Percentiles rank a stretch among this genome's conserved stretches.
phyloP scores from a whole-genome alignment of 2,329 filamentous ascomycete genomes.

The Aspergillus pseudotamarii region DNA sequence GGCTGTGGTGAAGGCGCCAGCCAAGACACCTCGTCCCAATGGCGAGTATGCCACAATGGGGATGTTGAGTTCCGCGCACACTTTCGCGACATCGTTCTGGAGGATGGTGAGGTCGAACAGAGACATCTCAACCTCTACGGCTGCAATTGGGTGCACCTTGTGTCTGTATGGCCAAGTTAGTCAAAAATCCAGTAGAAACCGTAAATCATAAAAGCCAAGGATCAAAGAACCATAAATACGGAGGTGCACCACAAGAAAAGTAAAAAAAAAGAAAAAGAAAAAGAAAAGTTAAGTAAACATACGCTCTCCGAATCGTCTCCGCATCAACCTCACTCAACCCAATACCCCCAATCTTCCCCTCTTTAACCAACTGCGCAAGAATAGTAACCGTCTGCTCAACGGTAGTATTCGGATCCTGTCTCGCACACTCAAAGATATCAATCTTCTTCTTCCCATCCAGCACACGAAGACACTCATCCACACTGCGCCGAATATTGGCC shows the following conservation, averaged over 20 bases:
- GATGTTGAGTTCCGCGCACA: conserved; percentile 60
- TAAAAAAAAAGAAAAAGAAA: background rate
- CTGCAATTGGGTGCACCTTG: conserved; percentile 58
- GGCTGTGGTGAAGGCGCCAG: conserved; percentile 50
- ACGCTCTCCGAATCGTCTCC: conserved; percentile 48
- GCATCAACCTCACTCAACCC: conserved; percentile 48
- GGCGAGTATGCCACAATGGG: conserved; percentile 64
- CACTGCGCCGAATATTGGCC: conserved; percentile 57
- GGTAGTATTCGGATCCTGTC: conserved; percentile 57
- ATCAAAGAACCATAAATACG: background rate
- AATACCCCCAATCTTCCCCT: conserved; percentile 49
- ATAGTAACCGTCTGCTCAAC: conserved; percentile 51
- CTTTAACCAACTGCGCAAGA: conserved; percentile 43
- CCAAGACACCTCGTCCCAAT: conserved; percentile 59
- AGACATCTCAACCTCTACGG: conserved; percentile 64
- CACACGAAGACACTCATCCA: conserved; percentile 60
- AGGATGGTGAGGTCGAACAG: conserved; percentile 61
- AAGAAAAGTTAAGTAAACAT: conserved; percentile 21
- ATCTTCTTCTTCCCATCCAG: conserved; percentile 61
- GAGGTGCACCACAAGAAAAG: background rate
- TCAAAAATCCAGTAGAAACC: background rate
- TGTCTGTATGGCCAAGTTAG: conserved; percentile 29
- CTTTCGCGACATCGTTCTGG: conserved; percentile 58
- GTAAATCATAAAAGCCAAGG: background rate
- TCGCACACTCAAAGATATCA: conserved; percentile 63